A percentile compares a stretch with the other conserved stretches of the same genome.
phyloP scores from a whole-genome alignment of 139 green algal species.

The Micractinium conductrix region DNA sequence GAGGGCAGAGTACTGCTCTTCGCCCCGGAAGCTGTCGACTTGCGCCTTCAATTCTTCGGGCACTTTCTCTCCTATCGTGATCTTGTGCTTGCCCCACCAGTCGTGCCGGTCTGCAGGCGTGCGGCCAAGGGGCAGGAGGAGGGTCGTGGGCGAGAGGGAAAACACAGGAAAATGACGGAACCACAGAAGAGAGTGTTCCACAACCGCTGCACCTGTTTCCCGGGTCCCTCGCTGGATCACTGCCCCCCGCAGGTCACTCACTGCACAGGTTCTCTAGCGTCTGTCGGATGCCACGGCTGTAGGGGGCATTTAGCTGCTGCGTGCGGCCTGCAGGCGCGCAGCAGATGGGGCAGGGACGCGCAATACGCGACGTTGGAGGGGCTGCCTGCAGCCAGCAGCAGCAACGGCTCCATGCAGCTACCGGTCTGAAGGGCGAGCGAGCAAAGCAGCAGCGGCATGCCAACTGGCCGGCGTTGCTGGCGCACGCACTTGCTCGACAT shows the following conservation, averaged over 20 bases:
- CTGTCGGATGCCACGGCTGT: neutral
- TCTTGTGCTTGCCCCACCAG: conserved; percentile 6
- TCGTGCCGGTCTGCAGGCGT: neutral
- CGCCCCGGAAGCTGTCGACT: too few relatives aligned
- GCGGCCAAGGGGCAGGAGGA: neutral
- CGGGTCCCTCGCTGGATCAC: too few relatives aligned
- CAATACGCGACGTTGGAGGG: too few relatives aligned
- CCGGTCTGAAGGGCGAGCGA: too few relatives aligned
- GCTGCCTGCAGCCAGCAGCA: too few relatives aligned
- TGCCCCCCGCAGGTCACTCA: neutral
- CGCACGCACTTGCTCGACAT: too few relatives aligned
- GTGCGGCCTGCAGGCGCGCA: neutral
- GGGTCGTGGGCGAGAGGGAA: neutral
- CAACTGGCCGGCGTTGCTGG: too few relatives aligned
- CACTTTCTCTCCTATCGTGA: neutral
- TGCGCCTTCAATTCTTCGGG: too few relatives aligned
- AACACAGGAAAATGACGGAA: neutral
- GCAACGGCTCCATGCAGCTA: too few relatives aligned
- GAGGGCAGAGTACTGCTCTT: neutral
- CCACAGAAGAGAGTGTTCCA: too few relatives aligned
- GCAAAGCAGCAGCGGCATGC: too few relatives aligned
- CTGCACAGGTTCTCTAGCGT: conserved; percentile 2
- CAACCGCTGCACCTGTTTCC: too few relatives aligned
- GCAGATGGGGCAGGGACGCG: neutral
- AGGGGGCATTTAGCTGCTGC: neutral